These are phyloP conservation scores for Plenodomus tracheiphilus DNA, from an alignment of 2,329 filamentous ascomycete genomes.

Conservation along the genomic window DNA sequence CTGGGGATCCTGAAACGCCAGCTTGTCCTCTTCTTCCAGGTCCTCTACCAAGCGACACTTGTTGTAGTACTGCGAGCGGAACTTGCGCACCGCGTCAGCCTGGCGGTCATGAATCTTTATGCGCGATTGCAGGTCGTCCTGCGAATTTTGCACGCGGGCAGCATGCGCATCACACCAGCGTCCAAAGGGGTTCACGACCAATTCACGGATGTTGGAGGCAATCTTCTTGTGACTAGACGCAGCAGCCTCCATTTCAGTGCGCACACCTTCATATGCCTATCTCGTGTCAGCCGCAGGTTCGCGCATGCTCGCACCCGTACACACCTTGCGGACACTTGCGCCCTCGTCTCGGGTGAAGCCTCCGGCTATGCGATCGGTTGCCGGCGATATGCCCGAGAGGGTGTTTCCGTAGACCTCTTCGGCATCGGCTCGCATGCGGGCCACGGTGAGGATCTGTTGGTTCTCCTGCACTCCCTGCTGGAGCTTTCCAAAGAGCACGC, in stretches of 20 bases:
- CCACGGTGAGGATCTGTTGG: constrained; percentile 87
- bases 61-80: constrained; percentile 97
- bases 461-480: constrained; percentile 96
- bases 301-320: constrained; percentile 15
- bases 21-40: constrained; percentile 96
- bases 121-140: constrained; percentile 87
- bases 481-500: constrained; percentile 93
- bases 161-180: constrained; percentile 97
- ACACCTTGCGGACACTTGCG: constrained; percentile 90
- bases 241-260: constrained; percentile 89
- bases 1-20: constrained; percentile 88
- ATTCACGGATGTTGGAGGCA: constrained; percentile 90
- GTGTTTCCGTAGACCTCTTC: constrained; percentile 86
- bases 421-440: constrained; percentile 91
- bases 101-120: constrained; percentile 95
- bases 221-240: constrained; percentile 92
- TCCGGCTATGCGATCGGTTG: constrained; percentile 77
- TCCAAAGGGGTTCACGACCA: constrained; percentile 91
- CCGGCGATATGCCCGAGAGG: constrained; percentile 78
- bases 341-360: constrained; percentile 93
- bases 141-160: constrained; percentile 84
- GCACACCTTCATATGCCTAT: constrained; percentile 91
- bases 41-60: constrained; percentile 97
- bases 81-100: constrained; percentile 85
- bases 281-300: constrained; percentile 21